Conservation (phyloP, 805 yeast species). For the Yarrowia keelungensis region DNA sequence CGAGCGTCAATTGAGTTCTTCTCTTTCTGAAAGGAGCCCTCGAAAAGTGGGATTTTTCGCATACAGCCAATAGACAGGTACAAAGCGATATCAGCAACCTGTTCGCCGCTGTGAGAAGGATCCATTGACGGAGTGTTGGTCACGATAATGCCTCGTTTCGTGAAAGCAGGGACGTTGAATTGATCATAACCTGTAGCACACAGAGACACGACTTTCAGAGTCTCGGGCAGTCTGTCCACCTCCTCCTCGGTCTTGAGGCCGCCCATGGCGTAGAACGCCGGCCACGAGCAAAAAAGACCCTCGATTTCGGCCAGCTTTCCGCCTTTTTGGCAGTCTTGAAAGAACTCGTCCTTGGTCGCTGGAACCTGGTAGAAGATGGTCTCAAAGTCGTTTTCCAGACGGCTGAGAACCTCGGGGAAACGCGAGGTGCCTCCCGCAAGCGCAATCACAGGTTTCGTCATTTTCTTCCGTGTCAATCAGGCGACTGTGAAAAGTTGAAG, state of each 20-base stretch:
- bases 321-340: constrained; percentile 51
- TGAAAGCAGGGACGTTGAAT: constrained; percentile 57
- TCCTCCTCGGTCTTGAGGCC: constrained; percentile 45
- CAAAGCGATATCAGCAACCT: constrained; percentile 77
- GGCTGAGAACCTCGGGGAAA: not conserved
- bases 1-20: constrained; percentile 59
- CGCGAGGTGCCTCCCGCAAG: constrained; percentile 21
- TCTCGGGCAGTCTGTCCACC: constrained; percentile 56
- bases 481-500: no score
- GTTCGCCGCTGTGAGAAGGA: constrained; percentile 57
- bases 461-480: not conserved
- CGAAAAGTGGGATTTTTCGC: constrained; percentile 62
- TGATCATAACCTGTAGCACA: constrained; percentile 70
- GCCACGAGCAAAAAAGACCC: constrained; percentile 65
- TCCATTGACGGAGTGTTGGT: constrained; percentile 59
- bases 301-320: constrained; percentile 54
- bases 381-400: constrained; percentile 35
- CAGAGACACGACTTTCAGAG: constrained; percentile 58
- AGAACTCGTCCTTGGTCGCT: constrained; percentile 50
- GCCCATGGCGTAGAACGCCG: constrained; percentile 52
- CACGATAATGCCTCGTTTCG: constrained; percentile 57
- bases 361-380: constrained; percentile 40
- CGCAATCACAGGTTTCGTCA: constrained; percentile 5
- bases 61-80: constrained; percentile 64
- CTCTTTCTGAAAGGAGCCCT: constrained; percentile 53